Evolutionary conservation across 345 rosid species (phyloP).

Genomic region (Microthlaspi erraticum): DNA sequence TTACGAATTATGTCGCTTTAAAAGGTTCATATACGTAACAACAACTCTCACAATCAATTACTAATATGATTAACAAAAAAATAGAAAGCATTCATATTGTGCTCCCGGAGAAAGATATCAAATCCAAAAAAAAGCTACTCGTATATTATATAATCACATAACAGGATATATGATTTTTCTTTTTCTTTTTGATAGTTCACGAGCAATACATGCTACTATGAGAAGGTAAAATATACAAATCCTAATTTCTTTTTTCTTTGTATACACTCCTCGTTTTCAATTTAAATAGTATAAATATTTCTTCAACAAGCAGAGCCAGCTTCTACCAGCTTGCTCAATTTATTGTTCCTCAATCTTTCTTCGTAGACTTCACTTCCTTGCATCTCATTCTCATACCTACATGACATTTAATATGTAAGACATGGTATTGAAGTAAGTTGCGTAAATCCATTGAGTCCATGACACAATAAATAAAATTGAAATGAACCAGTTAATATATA

Average conservation of each 20-base stretch:
- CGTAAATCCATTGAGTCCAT: neutral
- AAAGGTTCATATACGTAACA: slow-evolving; percentile 18
- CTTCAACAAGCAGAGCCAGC: slow-evolving; percentile 57
- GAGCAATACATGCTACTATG: slow-evolving; percentile 31
- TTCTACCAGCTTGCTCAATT: slow-evolving; percentile 73
- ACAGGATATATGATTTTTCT: slow-evolving; percentile 8
- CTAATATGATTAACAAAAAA: slow-evolving; percentile 12
- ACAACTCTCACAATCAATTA: slow-evolving; percentile 5
- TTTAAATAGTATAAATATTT: slow-evolving; percentile 16
- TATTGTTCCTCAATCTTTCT: slow-evolving; percentile 76
- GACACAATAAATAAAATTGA: no score
- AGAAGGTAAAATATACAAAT: slow-evolving; percentile 37
- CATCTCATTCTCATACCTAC: slow-evolving; percentile 61
- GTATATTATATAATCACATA: neutral
- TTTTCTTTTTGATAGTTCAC: neutral
- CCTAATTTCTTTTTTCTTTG: slow-evolving; percentile 9
- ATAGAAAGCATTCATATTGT: neutral
- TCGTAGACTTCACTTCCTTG: slow-evolving; percentile 60
- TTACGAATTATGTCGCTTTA: slow-evolving; percentile 18
- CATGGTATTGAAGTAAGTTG: slow-evolving; percentile 14
- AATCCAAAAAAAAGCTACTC: neutral
- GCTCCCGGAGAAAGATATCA: slow-evolving; percentile 1
- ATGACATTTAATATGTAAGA: slow-evolving; percentile 25
- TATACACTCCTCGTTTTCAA: slow-evolving; percentile 23
- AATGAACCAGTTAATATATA: no score